phyloP scores from a whole-genome alignment of 768 basidiomycete genomes.

The Lactarius vividus region DNA sequence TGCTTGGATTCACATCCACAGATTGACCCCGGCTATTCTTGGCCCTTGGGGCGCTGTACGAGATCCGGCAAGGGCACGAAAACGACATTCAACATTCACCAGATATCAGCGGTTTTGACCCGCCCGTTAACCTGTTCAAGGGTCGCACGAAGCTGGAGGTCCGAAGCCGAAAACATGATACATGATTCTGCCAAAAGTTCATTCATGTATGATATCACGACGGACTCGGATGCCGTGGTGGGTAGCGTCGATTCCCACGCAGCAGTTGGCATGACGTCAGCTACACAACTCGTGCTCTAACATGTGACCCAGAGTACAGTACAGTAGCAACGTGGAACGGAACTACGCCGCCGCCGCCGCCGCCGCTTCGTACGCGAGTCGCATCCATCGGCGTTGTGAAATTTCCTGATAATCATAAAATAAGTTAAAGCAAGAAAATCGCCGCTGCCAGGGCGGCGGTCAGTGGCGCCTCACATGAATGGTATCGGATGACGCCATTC shows the following conservation, averaged over 20 bases:
- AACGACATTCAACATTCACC: background rate
- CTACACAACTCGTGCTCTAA: constrained; percentile 6
- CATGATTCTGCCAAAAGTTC: background rate
- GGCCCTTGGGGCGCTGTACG: background rate
- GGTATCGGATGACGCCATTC: background rate
- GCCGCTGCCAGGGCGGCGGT: background rate
- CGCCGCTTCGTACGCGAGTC: constrained; percentile 2
- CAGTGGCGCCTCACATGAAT: background rate
- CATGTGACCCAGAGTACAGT: constrained; percentile 8
- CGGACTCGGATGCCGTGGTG: background rate
- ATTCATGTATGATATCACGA: background rate
- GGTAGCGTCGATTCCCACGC: background rate
- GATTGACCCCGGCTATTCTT: background rate
- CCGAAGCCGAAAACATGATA: background rate
- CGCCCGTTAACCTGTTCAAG: background rate
- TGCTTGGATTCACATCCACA: background rate
- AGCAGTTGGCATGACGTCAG: background rate
- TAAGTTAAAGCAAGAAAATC: background rate
- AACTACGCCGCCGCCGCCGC: background rate
- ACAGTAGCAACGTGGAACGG: background rate
- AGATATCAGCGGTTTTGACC: background rate
- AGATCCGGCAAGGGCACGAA: background rate
- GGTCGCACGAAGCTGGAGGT: background rate
- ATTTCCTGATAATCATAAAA: constrained; percentile 1
- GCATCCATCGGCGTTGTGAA: background rate